These are phyloP conservation scores for Cytospora piceae DNA, from an alignment of 2,329 filamentous ascomycete genomes.

Conservation along the genomic window DNA sequence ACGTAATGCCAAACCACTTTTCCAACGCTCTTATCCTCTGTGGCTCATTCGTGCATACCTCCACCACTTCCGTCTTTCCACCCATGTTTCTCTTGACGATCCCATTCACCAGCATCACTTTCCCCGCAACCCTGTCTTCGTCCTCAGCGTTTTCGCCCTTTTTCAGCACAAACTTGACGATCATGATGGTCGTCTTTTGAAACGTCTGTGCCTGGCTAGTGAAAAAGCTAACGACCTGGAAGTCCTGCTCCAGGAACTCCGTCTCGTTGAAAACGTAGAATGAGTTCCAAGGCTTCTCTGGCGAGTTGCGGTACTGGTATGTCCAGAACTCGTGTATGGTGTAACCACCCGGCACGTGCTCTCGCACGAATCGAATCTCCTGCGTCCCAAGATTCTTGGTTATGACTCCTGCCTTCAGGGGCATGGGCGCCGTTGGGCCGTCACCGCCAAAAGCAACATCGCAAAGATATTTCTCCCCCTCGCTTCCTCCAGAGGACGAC, in stretches of 20 bases:
- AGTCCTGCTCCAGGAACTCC: conserved; percentile 66
- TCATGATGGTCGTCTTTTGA: conserved; percentile 59
- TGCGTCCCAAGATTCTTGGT: conserved; percentile 57
- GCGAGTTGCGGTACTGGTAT: conserved; percentile 60
- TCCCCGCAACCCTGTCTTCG: conserved; percentile 52
- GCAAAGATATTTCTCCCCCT: conserved; percentile 53
- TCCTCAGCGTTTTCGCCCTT: conserved; percentile 43
- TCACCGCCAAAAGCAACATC: conserved; percentile 70
- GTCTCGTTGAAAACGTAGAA: conserved; percentile 69
- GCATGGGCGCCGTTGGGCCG: conserved; percentile 60
- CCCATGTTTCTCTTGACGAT: conserved; percentile 57
- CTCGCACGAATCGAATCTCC: conserved; percentile 57
- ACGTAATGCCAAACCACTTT: conserved; percentile 55
- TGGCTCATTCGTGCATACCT: conserved; percentile 52
- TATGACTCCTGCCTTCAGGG: conserved; percentile 49
- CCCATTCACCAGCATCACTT: conserved; percentile 54
- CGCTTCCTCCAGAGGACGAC: conserved; percentile 32
- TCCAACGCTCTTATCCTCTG: conserved; percentile 57
- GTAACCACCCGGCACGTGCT: conserved; percentile 49
- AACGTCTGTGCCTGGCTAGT: conserved; percentile 54
- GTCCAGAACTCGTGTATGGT: conserved; percentile 60
- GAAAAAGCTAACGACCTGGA: conserved; percentile 61
- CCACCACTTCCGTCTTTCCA: conserved; percentile 53
- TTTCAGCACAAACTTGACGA: conserved; percentile 56
- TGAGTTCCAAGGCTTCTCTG: conserved; percentile 57